Evolutionary conservation across 148 eudicot genomes (phyloP).

Genomic region (Rhododendron simsii): DNA sequence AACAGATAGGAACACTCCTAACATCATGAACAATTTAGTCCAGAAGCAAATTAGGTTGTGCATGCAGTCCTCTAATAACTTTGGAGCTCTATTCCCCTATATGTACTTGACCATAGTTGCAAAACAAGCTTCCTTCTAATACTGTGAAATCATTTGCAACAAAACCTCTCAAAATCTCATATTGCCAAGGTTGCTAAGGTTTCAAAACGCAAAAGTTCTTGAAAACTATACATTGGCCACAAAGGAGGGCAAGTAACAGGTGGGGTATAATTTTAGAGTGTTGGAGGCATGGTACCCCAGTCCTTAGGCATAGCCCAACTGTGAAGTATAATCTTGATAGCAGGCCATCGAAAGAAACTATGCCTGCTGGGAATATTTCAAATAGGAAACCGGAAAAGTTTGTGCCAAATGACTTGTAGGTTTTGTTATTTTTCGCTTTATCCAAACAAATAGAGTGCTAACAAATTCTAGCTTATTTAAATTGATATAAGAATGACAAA

Average conservation of each 20-base stretch:
- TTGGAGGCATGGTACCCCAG: background rate
- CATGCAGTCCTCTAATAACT: background rate
- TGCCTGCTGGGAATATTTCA: background rate
- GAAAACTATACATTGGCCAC: too few species aligned
- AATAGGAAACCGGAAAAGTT: background rate
- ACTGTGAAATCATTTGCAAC: too few species aligned
- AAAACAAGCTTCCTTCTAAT: too few species aligned
- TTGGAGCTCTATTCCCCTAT: background rate
- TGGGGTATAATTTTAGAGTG: background rate
- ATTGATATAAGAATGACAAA: background rate
- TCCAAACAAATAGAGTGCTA: background rate
- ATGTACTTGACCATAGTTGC: background rate
- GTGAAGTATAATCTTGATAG: background rate
- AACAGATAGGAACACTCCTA: background rate
- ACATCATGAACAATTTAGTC: background rate
- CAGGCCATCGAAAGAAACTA: background rate
- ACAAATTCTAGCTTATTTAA: background rate
- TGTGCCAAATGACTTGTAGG: background rate
- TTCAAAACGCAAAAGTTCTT: too few species aligned
- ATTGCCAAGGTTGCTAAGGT: too few species aligned
- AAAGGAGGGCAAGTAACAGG: too few species aligned
- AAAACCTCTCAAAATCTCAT: too few species aligned
- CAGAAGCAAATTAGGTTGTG: background rate
- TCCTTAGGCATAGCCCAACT: background rate
- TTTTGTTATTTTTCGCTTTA: background rate